These are phyloP conservation scores for Pseudomonodictys pantanalensis DNA, from an alignment of 495 filamentous ascomycete genomes.

Conservation along the genomic window DNA sequence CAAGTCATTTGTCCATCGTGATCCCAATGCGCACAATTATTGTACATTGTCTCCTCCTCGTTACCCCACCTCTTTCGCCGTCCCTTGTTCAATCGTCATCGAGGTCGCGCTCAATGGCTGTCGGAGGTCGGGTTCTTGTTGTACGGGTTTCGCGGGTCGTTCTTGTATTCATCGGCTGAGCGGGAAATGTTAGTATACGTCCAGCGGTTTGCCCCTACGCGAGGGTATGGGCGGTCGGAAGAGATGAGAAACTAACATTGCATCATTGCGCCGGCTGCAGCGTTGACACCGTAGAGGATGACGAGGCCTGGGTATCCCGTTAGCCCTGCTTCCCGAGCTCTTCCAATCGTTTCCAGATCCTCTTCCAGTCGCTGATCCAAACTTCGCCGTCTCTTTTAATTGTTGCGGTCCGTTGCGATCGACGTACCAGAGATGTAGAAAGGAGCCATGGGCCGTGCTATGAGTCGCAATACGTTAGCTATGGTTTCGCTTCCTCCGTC, in stretches of 20 bases:
- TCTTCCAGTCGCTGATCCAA: neutral
- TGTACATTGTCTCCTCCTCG: conserved; percentile 28
- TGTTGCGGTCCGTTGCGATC: neutral
- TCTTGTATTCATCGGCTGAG: conserved; percentile 86
- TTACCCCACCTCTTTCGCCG: neutral
- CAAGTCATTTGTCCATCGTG: neutral
- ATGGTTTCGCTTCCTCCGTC: neutral
- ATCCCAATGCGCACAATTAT: conserved; percentile 20
- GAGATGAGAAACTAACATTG: conserved; percentile 60
- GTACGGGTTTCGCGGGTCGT: conserved; percentile 88
- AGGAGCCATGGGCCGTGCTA: conserved; percentile 83
- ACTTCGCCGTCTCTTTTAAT: neutral
- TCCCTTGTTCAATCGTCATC: neutral
- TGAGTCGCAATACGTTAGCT: conserved; percentile 31
- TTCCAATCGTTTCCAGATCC: neutral
- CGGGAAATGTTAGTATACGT: conserved; percentile 8
- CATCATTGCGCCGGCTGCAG: conserved; percentile 65
- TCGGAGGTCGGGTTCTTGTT: conserved; percentile 45
- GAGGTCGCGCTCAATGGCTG: conserved; percentile 2
- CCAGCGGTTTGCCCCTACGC: neutral
- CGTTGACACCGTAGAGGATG: conserved; percentile 85
- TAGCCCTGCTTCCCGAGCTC: neutral
- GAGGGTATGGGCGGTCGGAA: conserved; percentile 6
- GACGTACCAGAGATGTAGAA: conserved; percentile 91
- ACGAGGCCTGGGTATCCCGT: conserved; percentile 58